A percentile compares a stretch with the other conserved stretches of the same genome.
These are phyloP conservation scores for Hypoxylon sp. DNA, from an alignment of 2,329 filamentous ascomycete species.

Conservation along the genomic window DNA sequence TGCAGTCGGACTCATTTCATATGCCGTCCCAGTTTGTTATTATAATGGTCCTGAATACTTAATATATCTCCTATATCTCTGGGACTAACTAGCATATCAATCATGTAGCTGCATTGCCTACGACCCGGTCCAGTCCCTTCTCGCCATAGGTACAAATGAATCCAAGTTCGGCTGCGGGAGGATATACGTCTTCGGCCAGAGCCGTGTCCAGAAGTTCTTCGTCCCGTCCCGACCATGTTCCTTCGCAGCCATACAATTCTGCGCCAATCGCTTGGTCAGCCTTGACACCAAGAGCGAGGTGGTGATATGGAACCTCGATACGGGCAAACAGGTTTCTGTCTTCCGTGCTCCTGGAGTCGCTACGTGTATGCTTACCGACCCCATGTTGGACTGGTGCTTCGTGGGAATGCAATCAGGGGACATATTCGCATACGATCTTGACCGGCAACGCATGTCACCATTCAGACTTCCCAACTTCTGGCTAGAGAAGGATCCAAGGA, in stretches of 20 bases:
- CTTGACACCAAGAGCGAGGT: slow-evolving; percentile 90
- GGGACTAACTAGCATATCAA: slow-evolving; percentile 35
- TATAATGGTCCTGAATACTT: neutral
- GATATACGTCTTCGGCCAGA: slow-evolving; percentile 89
- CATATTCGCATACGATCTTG: slow-evolving; percentile 91
- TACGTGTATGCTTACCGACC: slow-evolving; percentile 81
- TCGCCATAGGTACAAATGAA: slow-evolving; percentile 91
- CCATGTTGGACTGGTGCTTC: slow-evolving; percentile 93
- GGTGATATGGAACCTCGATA: slow-evolving; percentile 82
- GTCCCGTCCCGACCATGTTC: slow-evolving; percentile 78
- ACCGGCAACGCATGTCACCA: slow-evolving; percentile 78
- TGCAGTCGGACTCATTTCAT: slow-evolving; percentile 34
- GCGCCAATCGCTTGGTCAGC: slow-evolving; percentile 84
- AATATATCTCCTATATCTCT: neutral
- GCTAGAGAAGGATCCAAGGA: slow-evolving; percentile 77
- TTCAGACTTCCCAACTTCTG: slow-evolving; percentile 92
- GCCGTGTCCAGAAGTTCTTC: slow-evolving; percentile 81
- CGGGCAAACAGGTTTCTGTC: slow-evolving; percentile 73
- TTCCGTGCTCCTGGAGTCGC: slow-evolving; percentile 84
- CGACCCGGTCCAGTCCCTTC: slow-evolving; percentile 91
- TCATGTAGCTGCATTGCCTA: slow-evolving; percentile 84
- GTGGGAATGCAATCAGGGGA: slow-evolving; percentile 87
- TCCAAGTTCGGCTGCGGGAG: slow-evolving; percentile 87
- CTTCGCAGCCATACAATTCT: slow-evolving; percentile 84
- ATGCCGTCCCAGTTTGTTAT: neutral